phyloP scores from a whole-genome alignment of 2,329 filamentous ascomycete species.

The Bipolaris gigantea region DNA sequence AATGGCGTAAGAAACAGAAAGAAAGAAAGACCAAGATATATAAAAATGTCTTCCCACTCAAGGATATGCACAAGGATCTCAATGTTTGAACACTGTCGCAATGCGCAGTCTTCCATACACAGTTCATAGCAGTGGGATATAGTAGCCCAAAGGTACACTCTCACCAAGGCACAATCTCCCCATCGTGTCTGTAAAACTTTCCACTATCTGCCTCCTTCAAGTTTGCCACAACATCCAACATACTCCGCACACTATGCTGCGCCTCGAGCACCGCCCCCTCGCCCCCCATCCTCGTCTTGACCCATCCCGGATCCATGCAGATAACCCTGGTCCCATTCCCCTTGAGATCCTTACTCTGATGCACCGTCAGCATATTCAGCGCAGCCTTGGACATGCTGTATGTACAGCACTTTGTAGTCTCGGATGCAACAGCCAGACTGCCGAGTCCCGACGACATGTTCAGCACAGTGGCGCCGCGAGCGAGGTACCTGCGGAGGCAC shows the following conservation, averaged over 20 bases:
- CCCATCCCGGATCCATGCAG: constrained; percentile 51
- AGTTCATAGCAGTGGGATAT: no score
- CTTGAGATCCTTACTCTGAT: constrained; percentile 46
- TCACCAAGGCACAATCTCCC: constrained; percentile 39
- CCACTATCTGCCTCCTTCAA: constrained; percentile 41
- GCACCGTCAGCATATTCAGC: constrained; percentile 50
- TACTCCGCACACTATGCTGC: constrained; percentile 43
- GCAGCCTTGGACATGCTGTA: constrained; percentile 51
- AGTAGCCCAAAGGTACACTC: no score
- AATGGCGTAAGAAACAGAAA: no score
- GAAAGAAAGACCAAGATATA: no score
- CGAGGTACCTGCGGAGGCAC: constrained; percentile 39
- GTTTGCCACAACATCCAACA: constrained; percentile 42
- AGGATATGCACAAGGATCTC: no score
- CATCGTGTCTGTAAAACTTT: constrained; percentile 45
- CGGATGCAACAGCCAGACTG: constrained; percentile 34
- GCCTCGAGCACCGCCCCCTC: constrained; percentile 46
- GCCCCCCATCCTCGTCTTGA: constrained; percentile 51
- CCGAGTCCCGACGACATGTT: constrained; percentile 43
- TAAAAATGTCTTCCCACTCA: no score
- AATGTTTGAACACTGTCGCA: no score
- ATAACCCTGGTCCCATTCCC: constrained; percentile 35
- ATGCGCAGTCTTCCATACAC: no score
- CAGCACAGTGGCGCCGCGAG: constrained; percentile 36
- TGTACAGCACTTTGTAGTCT: constrained; percentile 42